A percentile compares a stretch with the other conserved stretches of the same genome.
phyloP scores from a whole-genome alignment of 2,329 filamentous ascomycete species.

The Monosporascus cannonballus region DNA sequence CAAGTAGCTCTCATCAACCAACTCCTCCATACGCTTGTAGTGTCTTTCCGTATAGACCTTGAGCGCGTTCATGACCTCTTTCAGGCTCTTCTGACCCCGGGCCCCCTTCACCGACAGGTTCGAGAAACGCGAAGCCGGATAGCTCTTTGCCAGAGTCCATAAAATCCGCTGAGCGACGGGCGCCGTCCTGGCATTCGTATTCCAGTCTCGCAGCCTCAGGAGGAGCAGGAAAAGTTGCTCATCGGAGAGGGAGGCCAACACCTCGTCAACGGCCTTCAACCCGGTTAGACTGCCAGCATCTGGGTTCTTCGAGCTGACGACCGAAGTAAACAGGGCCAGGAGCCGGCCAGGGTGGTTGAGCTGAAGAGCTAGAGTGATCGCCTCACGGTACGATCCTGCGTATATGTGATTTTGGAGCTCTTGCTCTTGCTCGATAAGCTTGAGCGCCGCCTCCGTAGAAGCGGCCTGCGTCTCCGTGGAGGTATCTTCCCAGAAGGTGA shows the following conservation, averaged over 20 bases:
- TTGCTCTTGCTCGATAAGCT: slow-evolving; percentile 89
- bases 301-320: slow-evolving; percentile 57
- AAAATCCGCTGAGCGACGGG: slow-evolving; percentile 81
- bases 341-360: slow-evolving; percentile 90
- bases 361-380: slow-evolving; percentile 84
- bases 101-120: slow-evolving; percentile 57
- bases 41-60: slow-evolving; percentile 89
- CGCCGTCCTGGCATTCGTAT: slow-evolving; percentile 86
- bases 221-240: slow-evolving; percentile 83
- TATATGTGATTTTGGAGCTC: slow-evolving; percentile 89
- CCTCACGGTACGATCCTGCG: slow-evolving; percentile 81
- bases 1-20: slow-evolving; percentile 90
- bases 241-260: slow-evolving; percentile 71
- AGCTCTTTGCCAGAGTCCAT: slow-evolving; percentile 71
- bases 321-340: slow-evolving; percentile 74
- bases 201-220: slow-evolving; percentile 86
- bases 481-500: slow-evolving; percentile 95
- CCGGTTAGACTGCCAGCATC: slow-evolving; percentile 61
- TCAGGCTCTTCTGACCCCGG: slow-evolving; percentile 59
- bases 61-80: slow-evolving; percentile 81
- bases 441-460: slow-evolving; percentile 65
- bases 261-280: slow-evolving; percentile 69
- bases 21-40: slow-evolving; percentile 80
- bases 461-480: slow-evolving; percentile 73
- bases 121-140: slow-evolving; percentile 72